Percentiles rank a stretch among this genome's conserved stretches.
Evolutionary conservation across 2,329 filamentous ascomycete species (phyloP).

Genomic region (Bipolaris zeicola): DNA sequence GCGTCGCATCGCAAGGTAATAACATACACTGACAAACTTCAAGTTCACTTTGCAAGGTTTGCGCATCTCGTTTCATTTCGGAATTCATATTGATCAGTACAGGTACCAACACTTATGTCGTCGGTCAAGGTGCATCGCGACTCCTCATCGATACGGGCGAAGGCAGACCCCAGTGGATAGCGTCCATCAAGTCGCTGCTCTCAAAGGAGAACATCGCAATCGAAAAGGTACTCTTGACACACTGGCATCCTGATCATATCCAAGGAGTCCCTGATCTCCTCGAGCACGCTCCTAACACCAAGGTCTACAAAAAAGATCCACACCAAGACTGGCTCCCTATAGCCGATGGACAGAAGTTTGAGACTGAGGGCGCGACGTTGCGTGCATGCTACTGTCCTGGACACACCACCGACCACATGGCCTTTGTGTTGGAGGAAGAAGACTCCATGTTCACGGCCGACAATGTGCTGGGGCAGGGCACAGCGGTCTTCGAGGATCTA

Average conservation of each 20-base stretch:
- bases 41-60: slow-evolving; percentile 68
- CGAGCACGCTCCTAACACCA: slow-evolving; percentile 64
- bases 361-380: slow-evolving; percentile 67
- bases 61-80: not conserved
- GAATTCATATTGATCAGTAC: slow-evolving; percentile 35
- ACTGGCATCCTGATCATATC: slow-evolving; percentile 91
- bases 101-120: slow-evolving; percentile 92
- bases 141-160: slow-evolving; percentile 91
- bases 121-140: slow-evolving; percentile 74
- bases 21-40: slow-evolving; percentile 21
- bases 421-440: slow-evolving; percentile 75
- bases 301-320: slow-evolving; percentile 71
- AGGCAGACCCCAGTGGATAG: slow-evolving; percentile 75
- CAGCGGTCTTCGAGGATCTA: slow-evolving; percentile 82
- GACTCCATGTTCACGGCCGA: slow-evolving; percentile 87
- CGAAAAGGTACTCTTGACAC: slow-evolving; percentile 76
- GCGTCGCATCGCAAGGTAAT: not conserved
- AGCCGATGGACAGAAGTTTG: slow-evolving; percentile 61
- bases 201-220: slow-evolving; percentile 71
- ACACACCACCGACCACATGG: slow-evolving; percentile 83
- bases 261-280: slow-evolving; percentile 75
- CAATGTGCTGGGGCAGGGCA: slow-evolving; percentile 86
- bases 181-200: slow-evolving; percentile 68
- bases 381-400: slow-evolving; percentile 72
- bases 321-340: slow-evolving; percentile 58